Base-by-base conservation (phyloP, 1,284 basidiomycete genomes). In the Cryptococcus hybrid region DNA sequence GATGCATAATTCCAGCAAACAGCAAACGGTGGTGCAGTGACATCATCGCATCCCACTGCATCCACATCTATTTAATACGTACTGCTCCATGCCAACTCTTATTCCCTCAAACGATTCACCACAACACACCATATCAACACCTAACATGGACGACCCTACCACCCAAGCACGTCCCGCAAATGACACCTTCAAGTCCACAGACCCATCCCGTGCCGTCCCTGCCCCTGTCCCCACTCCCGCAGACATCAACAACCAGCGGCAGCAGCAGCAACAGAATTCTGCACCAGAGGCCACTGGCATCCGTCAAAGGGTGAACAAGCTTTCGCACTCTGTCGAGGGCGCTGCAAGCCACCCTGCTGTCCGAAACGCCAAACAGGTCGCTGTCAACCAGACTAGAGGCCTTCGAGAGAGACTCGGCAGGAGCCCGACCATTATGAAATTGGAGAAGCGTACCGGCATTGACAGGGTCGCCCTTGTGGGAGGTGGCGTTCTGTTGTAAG, bases 391-490 rank as follows among this genome's bases (percentile, higher is more conserved):
- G 50, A 59, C 66, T 13, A 56, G 57, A 12, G 60, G 56, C 5
- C 56, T 69, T 39, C 62, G 74, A 39, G 63, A 68, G 35, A 8
- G 58, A 15, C 57, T 73, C 7, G 72, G 71, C 36, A 58, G 64
- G 49, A 66, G 58, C 51, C 58, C 60, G 30, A 55, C 61, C 7
- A 57, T 76, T 39, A 24, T 57, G 24, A 52, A 63, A 18, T 58
- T 66, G 12, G 74, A 73, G 66, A 64, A 64, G 55, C 53, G 62
- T 30, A 66, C 63, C 1, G 66, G 65, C 12, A 58, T 76, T 36
- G 74, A 76, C 54, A 61, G 72, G 5, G 66, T 74, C 18, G 39
- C 54, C 11, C 66, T 76, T 15, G 68, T 73, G n/a, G 56, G 60
- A n/a, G 68, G 66, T 2, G 64, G 60, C 44, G 48, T 62, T 30